Evolutionary conservation across 148 eudicot genomes (phyloP), one percentile per base, ranked within the genome.

Genomic region (Chenopodium berlandieri): DNA sequence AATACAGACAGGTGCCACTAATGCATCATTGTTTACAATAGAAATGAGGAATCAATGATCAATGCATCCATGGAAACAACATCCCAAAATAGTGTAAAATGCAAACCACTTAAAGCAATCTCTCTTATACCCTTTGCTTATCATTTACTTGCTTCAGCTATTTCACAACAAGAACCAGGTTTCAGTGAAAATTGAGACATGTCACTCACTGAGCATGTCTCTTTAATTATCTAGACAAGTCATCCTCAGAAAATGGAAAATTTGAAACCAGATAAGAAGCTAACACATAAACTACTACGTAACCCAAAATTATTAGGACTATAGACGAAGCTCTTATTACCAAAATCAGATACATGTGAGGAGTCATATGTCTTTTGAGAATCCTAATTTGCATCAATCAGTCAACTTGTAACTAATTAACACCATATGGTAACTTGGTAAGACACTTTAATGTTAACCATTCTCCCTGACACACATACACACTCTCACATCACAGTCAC

Each of bases 331-430:
- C 74, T 32, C 23, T 40, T 20, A 40, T 20, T 40, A 40, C 19
- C 50, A 71, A 71, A 37, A 52, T 4, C 9, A 54, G n/a, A 48
- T 12, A 27, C 13, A 30, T 17, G 46, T 13, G 46, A 69, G 17
- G 31, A 13, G 11, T 22, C 34, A 63, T n/a, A 63, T 16, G 9
- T 40, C 25, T 40, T 31, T 23, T n/a, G 56, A 63, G 47, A 67
- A 40, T 56, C 50, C 81, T 48, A 56, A 31, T 30, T 52, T 32
- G 81, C 65, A 78, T 14, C 71, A 77, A 44, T 12, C 31, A 22
- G 27, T 54, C 66, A 19, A 23, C 27, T 70, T 44, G 30, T 63
- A 40, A 25, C 46, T 17, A 44, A 13, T 73, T 9, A 27, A 80
- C 71, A 73, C 27, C 16, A 25, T 8, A 56, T 79, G 14, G 14